Base-by-base conservation (phyloP, 208 protist species). In the Acanthamoeba quina region DNA sequence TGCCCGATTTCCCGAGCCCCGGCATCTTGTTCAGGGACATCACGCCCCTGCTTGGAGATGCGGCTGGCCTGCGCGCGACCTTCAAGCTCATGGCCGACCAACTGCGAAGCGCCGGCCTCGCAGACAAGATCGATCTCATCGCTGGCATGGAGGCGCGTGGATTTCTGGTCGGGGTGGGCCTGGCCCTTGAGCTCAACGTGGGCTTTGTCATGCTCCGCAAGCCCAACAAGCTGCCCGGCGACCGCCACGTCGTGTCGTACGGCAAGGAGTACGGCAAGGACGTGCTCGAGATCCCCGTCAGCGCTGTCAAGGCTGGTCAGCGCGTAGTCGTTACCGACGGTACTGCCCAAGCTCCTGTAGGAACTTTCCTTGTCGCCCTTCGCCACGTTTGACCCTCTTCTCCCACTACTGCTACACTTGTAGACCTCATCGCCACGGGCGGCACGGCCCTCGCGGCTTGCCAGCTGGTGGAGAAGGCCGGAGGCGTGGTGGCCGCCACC, bases 181-280 rank as follows among this genome's bases (percentile, higher is more conserved):
- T 83, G 24, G 76, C 76, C 17, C 37, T 83, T 5, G 49, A 83
- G 76, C 76, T 83, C 37, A 34, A 34, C 76, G 37, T 49, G 37
- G 76, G 76, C 49, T 83, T 83, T 15, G 76, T 83, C 19, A 83
- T 83, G 76, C 49, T 83, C 37, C 76, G 76, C 76, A 83, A 83
- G 76, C 76, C 76, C 76, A 83, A 83, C 76, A 83, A 83, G 76
- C 76, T 83, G 76, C 76, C 76, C 26, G 76, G 76, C 76, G 76
- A 83, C n/a, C 37, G 49, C 7, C 76, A 83, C n/a, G 21, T 21
- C 21, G 76, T 83, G 24, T 83, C 37, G 0, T 83, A 83, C 41
- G 76, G 76, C 76, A 83, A 83, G 49, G 76, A 83, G n/a, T 83
- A 83, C 31, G 76, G 66, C 66, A 72, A 72, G 66, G 66, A 72